These are phyloP conservation scores for Penicillium sp. DNA, from an alignment of 2,329 filamentous ascomycete species.

Conservation along the genomic window DNA sequence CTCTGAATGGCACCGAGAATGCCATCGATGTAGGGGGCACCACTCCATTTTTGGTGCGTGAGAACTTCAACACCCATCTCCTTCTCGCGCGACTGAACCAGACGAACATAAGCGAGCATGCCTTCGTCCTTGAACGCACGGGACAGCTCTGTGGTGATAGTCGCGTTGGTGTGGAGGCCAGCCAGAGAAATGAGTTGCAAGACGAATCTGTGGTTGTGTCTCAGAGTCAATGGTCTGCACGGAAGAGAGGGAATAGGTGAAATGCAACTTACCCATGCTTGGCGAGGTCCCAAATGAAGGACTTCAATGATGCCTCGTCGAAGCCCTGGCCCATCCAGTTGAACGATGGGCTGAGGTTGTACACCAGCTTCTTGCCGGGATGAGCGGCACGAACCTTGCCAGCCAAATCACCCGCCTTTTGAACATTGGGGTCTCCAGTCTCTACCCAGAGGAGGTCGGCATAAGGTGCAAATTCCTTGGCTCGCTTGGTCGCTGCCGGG, in stretches of 20 bases:
- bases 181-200: constrained; percentile 60
- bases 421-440: constrained; percentile 80
- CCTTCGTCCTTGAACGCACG: constrained; percentile 79
- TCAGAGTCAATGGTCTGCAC: constrained; percentile 10
- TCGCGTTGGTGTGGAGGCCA: constrained; percentile 58
- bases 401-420: constrained; percentile 69
- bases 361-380: constrained; percentile 84
- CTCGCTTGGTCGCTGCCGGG: constrained; percentile 82
- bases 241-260: neutral
- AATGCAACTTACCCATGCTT: constrained; percentile 65
- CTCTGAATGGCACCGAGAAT: constrained; percentile 87
- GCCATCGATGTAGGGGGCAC: constrained; percentile 73
- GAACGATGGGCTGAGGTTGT: constrained; percentile 94
- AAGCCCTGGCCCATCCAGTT: constrained; percentile 99
- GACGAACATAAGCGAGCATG: constrained; percentile 95
- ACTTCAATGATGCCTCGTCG: constrained; percentile 71
- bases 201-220: constrained; percentile 44
- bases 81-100: constrained; percentile 85
- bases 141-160: constrained; percentile 67
- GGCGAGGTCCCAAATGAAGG: constrained; percentile 94
- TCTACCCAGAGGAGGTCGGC: constrained; percentile 97
- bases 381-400: constrained; percentile 63
- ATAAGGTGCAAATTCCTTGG: constrained; percentile 83
- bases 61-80: constrained; percentile 86
- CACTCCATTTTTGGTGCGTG: constrained; percentile 80